phyloP scores from a whole-genome alignment of 306 rosid genomes.

The Lupinus albus region DNA sequence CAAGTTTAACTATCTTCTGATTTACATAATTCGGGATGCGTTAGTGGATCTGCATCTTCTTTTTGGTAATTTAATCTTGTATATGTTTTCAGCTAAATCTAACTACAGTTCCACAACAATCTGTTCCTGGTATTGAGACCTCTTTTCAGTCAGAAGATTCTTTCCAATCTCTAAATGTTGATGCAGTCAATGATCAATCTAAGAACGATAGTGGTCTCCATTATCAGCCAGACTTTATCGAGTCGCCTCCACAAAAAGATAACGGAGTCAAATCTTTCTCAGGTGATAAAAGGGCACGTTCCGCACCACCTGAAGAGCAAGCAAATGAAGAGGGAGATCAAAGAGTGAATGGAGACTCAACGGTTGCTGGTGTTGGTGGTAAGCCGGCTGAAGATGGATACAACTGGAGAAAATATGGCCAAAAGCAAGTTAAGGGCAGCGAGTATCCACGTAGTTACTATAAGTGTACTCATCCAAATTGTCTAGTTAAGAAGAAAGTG shows the following conservation, averaged over 20 bases:
- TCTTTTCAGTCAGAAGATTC: slow-evolving; percentile 64
- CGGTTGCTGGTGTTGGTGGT: slow-evolving; percentile 62
- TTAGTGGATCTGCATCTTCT: slow-evolving; percentile 22
- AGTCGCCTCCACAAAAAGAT: slow-evolving; percentile 53
- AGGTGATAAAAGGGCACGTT: slow-evolving; percentile 57
- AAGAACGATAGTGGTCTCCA: slow-evolving; percentile 55
- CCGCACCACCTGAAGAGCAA: slow-evolving; percentile 68
- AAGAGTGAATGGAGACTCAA: slow-evolving; percentile 66
- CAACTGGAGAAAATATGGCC: slow-evolving; percentile 97
- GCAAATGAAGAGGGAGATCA: slow-evolving; percentile 75
- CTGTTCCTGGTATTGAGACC: slow-evolving; percentile 58
- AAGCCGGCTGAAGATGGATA: slow-evolving; percentile 84
- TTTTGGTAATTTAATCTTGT: slow-evolving; percentile 36
- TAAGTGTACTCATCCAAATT: slow-evolving; percentile 84
- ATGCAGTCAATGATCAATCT: slow-evolving; percentile 53
- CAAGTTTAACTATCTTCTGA: slow-evolving; percentile 31
- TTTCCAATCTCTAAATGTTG: slow-evolving; percentile 54
- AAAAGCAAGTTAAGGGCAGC: slow-evolving; percentile 95
- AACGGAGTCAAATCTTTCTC: slow-evolving; percentile 43
- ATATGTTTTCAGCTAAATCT: slow-evolving; percentile 57
- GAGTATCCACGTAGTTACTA: slow-evolving; percentile 95
- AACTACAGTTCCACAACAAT: slow-evolving; percentile 53
- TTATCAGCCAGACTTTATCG: slow-evolving; percentile 55
- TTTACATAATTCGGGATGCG: slow-evolving; percentile 16
- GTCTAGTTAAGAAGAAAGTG: slow-evolving; percentile 91